phyloP scores from a whole-genome alignment of 2,329 filamentous ascomycete species.

The Macrophomina pseudophaseolina region DNA sequence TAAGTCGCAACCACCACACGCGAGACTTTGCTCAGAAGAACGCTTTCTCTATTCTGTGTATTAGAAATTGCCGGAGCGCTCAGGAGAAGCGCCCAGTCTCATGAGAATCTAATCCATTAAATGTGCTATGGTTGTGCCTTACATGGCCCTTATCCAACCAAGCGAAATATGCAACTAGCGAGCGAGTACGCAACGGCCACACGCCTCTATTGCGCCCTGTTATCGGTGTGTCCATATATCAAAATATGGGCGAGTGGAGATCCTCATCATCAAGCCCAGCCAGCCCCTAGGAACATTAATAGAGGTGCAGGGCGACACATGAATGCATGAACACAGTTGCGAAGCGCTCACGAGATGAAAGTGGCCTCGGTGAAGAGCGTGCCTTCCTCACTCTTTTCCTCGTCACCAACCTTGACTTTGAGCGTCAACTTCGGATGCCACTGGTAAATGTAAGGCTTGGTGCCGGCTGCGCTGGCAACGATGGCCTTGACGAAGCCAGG shows the following conservation, averaged over 20 bases:
- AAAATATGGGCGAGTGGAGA: conserved; percentile 10
- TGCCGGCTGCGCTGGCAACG: conserved; percentile 84
- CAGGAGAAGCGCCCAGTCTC: background rate
- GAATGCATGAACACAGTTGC: background rate
- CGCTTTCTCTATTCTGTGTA: background rate
- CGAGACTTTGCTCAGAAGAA: background rate
- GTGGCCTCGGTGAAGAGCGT: conserved; percentile 86
- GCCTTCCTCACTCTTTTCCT: conserved; percentile 79
- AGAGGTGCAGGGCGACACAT: conserved; percentile 5
- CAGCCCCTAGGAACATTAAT: conserved; percentile 15
- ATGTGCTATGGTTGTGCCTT: conserved; percentile 15
- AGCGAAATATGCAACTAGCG: conserved; percentile 16
- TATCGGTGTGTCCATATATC: background rate
- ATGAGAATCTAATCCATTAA: conserved; percentile 24
- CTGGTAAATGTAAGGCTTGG: conserved; percentile 98
- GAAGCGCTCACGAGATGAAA: conserved; percentile 71
- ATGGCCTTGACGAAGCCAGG: conserved; percentile 95
- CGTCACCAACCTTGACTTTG: conserved; percentile 83
- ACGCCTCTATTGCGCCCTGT: conserved; percentile 15
- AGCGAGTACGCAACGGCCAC: conserved; percentile 19
- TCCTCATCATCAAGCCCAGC: background rate
- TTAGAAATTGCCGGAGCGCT: background rate
- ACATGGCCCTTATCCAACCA: conserved; percentile 11
- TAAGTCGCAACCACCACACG: background rate
- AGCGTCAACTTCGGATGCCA: conserved; percentile 75